These are phyloP conservation scores for Darksidea phi DNA, from an alignment of 495 filamentous ascomycete species.

Conservation along the genomic window DNA sequence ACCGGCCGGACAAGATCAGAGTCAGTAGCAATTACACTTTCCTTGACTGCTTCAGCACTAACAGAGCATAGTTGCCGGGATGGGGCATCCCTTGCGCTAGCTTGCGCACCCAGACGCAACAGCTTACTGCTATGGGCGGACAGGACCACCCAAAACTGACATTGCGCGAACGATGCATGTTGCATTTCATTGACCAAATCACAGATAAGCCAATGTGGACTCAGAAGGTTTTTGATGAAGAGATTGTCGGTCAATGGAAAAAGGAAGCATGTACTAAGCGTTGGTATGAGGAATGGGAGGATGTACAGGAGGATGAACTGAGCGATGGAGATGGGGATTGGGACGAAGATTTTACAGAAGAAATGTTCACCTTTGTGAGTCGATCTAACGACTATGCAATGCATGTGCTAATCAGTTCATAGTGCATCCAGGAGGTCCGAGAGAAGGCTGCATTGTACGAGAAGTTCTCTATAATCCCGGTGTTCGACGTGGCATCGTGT, in stretches of 20 bases:
- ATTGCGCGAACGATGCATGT: constrained; percentile 45
- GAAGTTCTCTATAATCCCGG: constrained; percentile 14
- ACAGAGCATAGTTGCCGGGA: too few species aligned
- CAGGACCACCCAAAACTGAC: constrained; percentile 26
- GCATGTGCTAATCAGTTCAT: neutral
- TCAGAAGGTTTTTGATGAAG: constrained; percentile 38
- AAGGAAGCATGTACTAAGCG: constrained; percentile 7
- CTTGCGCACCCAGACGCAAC: too few species aligned
- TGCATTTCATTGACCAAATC: constrained; percentile 40
- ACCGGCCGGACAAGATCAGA: too few species aligned
- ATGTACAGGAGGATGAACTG: constrained; percentile 9
- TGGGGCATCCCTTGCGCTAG: too few species aligned
- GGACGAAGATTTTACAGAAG: neutral
- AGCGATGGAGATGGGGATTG: constrained; percentile 22
- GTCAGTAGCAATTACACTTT: too few species aligned
- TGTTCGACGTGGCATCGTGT: constrained; percentile 23
- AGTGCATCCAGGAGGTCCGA: constrained; percentile 53
- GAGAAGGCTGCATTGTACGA: constrained; percentile 21
- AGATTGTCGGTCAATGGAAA: constrained; percentile 30
- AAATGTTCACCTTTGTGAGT: too few species aligned
- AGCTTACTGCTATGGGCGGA: too few species aligned
- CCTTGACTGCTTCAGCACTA: too few species aligned
- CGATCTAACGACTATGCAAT: too few species aligned
- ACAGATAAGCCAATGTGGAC: constrained; percentile 43
- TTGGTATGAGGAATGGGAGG: neutral